Conservation (phyloP, 2,329 filamentous ascomycete genomes). For the Penicillium sp. region DNA sequence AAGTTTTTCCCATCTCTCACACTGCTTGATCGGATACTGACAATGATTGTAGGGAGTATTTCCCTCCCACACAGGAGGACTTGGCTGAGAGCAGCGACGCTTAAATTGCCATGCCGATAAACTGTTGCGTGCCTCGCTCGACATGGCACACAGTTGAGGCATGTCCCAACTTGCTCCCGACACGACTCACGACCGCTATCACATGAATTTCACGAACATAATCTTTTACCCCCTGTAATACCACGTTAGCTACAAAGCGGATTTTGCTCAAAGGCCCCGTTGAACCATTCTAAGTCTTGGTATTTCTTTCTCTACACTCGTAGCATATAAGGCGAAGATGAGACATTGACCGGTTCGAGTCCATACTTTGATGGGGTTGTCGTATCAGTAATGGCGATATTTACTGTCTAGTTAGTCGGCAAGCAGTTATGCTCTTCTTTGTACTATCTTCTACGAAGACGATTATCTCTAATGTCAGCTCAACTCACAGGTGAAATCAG, state of each 20-base stretch:
- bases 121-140: background rate
- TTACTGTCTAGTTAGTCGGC: background rate
- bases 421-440: background rate
- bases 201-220: background rate
- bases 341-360: background rate
- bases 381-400: background rate
- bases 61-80: slow-evolving; percentile 47
- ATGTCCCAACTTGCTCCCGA: background rate
- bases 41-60: slow-evolving; percentile 42
- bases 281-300: background rate
- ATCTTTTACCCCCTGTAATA: background rate
- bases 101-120: background rate
- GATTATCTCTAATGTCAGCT: background rate
- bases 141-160: background rate
- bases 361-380: background rate
- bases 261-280: background rate
- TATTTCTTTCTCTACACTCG: background rate
- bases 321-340: background rate
- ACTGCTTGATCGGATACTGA: slow-evolving; percentile 1
- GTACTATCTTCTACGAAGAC: background rate
- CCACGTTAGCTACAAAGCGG: background rate
- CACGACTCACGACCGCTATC: background rate
- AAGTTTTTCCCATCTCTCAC: slow-evolving; percentile 40
- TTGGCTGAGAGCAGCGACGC: background rate
- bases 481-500: background rate